A percentile compares a stretch with the other conserved stretches of the same genome.
Conservation (phyloP, 2,329 filamentous ascomycete species). For the Ophiocordyceps unilateralis region DNA sequence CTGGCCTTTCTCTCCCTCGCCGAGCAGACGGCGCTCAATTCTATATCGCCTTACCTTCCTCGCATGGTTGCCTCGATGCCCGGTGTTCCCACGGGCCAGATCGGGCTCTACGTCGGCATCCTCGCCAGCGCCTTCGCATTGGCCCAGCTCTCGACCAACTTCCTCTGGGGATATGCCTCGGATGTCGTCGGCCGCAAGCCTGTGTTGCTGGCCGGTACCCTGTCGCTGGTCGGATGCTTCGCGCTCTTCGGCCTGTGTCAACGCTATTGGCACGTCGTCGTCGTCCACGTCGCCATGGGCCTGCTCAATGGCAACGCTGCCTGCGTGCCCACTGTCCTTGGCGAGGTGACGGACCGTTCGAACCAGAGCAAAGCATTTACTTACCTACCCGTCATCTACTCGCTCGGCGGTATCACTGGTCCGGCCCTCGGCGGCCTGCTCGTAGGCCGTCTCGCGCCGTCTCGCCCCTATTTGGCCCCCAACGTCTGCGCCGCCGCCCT, state of each 20-base stretch:
- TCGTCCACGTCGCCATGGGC: slow-evolving; percentile 82
- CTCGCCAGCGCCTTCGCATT: slow-evolving; percentile 84
- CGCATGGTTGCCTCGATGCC: slow-evolving; percentile 81
- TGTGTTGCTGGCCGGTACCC: slow-evolving; percentile 59
- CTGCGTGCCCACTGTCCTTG: slow-evolving; percentile 81
- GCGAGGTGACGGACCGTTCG: slow-evolving; percentile 85
- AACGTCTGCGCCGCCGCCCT: slow-evolving; percentile 65
- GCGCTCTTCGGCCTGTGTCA: slow-evolving; percentile 73
- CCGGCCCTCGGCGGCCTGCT: slow-evolving; percentile 80
- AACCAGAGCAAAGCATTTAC: slow-evolving; percentile 91
- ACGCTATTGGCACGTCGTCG: slow-evolving; percentile 65
- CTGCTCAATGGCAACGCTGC: slow-evolving; percentile 89
- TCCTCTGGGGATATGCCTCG: slow-evolving; percentile 36
- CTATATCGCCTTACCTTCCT: slow-evolving; percentile 86
- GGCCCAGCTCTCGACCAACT: slow-evolving; percentile 83
- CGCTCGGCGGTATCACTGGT: slow-evolving; percentile 81
- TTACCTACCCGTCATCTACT: slow-evolving; percentile 92
- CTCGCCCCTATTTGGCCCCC: slow-evolving; percentile 62
- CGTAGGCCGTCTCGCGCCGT: slow-evolving; percentile 41
- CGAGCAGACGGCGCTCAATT: slow-evolving; percentile 94
- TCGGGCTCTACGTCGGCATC: slow-evolving; percentile 76
- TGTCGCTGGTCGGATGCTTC: slow-evolving; percentile 70
- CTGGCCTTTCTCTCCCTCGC: slow-evolving; percentile 77
- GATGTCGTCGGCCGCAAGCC: slow-evolving; percentile 62
- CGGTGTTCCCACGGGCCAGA: slow-evolving; percentile 51